These are phyloP conservation scores for Petunia axillaris DNA, from an alignment of 257 asterid species.

Conservation along the genomic window DNA sequence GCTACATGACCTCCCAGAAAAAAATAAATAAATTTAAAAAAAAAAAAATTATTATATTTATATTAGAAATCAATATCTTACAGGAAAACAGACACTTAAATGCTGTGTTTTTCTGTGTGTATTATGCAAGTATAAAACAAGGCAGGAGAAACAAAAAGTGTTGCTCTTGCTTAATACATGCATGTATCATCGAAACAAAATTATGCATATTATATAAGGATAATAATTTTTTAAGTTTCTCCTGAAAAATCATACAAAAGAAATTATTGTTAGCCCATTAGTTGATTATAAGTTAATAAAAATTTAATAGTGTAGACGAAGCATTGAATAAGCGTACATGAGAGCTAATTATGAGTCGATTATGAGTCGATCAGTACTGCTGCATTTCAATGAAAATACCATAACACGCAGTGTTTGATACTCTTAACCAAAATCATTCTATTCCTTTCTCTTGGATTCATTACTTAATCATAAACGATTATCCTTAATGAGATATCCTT, in stretches of 20 bases:
- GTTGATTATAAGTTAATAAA: not conserved
- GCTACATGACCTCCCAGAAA: constrained; percentile 36
- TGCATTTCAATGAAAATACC: not conserved
- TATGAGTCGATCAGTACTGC: not conserved
- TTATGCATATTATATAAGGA: not conserved
- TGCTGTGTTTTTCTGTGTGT: constrained; percentile 24
- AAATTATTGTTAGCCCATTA: not conserved
- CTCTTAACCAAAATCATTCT: too few species aligned
- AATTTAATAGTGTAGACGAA: not conserved
- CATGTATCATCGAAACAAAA: constrained; percentile 6
- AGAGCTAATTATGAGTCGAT: not conserved
- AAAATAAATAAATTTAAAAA: not conserved
- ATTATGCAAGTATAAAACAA: constrained; percentile 21
- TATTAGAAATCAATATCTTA: not conserved
- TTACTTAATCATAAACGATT: too few species aligned
- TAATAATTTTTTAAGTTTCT: not conserved
- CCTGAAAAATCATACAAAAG: not conserved
- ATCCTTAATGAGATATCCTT: not conserved
- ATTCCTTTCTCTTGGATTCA: too few species aligned
- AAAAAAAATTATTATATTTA: not conserved
- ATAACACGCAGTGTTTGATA: not conserved
- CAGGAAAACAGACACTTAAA: constrained; percentile 25
- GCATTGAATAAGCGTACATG: too few species aligned
- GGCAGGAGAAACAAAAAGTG: constrained; percentile 14
- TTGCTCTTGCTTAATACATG: constrained; percentile 16